Base-by-base conservation (phyloP, 2,329 filamentous ascomycete genomes). In the Calonectria henricotiae region DNA sequence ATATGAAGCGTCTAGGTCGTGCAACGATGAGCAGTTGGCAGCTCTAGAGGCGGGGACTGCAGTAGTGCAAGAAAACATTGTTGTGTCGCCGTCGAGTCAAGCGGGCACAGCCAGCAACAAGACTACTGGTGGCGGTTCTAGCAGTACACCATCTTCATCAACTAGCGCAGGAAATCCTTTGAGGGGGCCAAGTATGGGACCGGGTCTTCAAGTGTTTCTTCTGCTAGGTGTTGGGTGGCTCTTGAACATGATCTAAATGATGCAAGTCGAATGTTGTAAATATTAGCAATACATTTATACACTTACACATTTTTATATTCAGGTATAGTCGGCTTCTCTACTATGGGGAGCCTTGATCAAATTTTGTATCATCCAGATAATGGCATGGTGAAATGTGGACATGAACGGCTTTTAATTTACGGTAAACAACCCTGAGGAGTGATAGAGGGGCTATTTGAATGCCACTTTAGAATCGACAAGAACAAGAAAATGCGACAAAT, bases 1-100 rank as follows among this genome's bases (percentile, higher is more conserved):
- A 7, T 84, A 89, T 12, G 80, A 81, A 51, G 81, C 87, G 47
- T 78, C 79, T 2, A 76, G 77, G 2, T 39, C 51, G 5, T 93
- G 77, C 46, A 74, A 68, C 0, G 61, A 67, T 15, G 74, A 77
- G 60, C 77, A 78, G 51, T 8, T 77, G 44, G 37, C 37, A 20
- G 74, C 75, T 4, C 23, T 78, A 41, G 61, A 39, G 25, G 55
- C 64, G 46, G 77, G 76, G 2, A 70, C 62, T 2, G 76, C 76
- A 1, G 55, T 73, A 41, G 68, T 74, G 5, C n/a, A 69, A 37
- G 62, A 77, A 13, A 77, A 66, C 54, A 58, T 72, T 39, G 70
- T 78, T 27, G 55, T 74, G n/a, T 67, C 64, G 11, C 43, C 64
- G 32, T 20, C 64, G 27, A 47, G 46, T 4, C 6, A 51, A 2